Base-by-base conservation (phyloP, 257 asterid species). In the Gentiana macrophylla region DNA sequence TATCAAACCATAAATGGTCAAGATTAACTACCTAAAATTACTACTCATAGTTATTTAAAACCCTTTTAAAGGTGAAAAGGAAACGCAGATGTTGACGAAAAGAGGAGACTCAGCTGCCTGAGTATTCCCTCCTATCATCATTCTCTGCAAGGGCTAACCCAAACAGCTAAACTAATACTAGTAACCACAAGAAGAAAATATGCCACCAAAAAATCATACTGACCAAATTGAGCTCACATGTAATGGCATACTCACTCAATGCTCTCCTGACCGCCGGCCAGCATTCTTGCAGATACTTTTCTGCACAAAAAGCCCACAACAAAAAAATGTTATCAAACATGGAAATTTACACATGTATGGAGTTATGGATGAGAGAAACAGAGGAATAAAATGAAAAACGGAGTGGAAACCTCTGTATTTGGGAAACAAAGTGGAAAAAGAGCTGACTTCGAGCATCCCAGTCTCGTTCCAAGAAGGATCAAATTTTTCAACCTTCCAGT, bases 201-300 rank as follows among this genome's bases (percentile, higher is more conserved):
- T 6, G 32, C 3, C 24, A 52, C 8, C 24, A 15, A 5, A 15
- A 32, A 35, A 35, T 3, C 6, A 32, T 24, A 63, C 91, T 65
- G 67, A 89, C 97, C 93, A 86, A 68, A 69, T 89, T 79, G 57
- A 89, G 73, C 60, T 78, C 90, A 37, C 85, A 70, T 45, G 79
- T 65, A 68, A 89, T 60, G 38, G 90, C 93, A 56, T 78, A 50
- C 75, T 84, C 97, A 62, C 86, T 86, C 59, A 84, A 63, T 36
- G 94, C 87, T 37, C 90, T 79, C 75, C 76, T 84, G 10, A 89
- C 95, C 8, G 61, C 59, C 12, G 90, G 93, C 95, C 95, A 89
- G 65, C 94, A 80, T 48, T 89, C 94, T 66, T 84, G 95, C 78
- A 89, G 73, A 71, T 89, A 89, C 64, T 84, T 89, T 53, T 86